Percentiles rank a stretch among this genome's conserved stretches.
Conservation (phyloP, 805 yeast species). For the Saccharomycopsis synnaedendra region DNA sequence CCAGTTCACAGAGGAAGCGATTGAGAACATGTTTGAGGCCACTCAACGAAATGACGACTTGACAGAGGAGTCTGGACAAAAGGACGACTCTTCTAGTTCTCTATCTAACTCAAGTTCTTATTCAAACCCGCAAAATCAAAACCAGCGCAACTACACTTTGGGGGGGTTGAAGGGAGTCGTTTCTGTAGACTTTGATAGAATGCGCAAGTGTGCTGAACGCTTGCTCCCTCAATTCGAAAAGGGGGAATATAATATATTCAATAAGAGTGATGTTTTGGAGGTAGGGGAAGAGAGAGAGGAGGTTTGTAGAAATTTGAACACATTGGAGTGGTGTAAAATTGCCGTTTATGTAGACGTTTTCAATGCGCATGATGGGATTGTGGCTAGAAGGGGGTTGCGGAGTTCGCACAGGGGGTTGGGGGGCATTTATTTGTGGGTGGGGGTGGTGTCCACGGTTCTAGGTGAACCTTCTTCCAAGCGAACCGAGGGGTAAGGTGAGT, state of each 20-base stretch:
- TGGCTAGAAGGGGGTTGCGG: conserved; percentile 59
- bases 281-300: conserved; percentile 26
- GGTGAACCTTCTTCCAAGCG: too few species aligned
- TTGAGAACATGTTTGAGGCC: conserved; percentile 15
- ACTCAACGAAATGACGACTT: conserved; percentile 13
- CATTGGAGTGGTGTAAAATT: conserved; percentile 64
- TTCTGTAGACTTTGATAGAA: conserved; percentile 1
- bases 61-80: background rate
- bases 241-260: conserved; percentile 16
- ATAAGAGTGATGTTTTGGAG: conserved; percentile 20
- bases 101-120: background rate
- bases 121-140: background rate
- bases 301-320: conserved; percentile 46
- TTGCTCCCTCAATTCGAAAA: conserved; percentile 1
- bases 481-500: too few species aligned
- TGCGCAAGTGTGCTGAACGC: background rate
- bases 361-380: conserved; percentile 82
- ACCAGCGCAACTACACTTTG: background rate
- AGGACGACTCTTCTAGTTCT: background rate
- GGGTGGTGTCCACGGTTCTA: too few species aligned
- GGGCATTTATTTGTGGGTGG: conserved; percentile 37
- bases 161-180: conserved; percentile 8
- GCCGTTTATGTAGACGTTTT: conserved; percentile 60
- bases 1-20: conserved; percentile 15
- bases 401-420: conserved; percentile 41